A percentile compares a stretch with the other conserved stretches of the same genome.
Conservation (phyloP, 495 filamentous ascomycete genomes). For the Aspergillus nanangensis region DNA sequence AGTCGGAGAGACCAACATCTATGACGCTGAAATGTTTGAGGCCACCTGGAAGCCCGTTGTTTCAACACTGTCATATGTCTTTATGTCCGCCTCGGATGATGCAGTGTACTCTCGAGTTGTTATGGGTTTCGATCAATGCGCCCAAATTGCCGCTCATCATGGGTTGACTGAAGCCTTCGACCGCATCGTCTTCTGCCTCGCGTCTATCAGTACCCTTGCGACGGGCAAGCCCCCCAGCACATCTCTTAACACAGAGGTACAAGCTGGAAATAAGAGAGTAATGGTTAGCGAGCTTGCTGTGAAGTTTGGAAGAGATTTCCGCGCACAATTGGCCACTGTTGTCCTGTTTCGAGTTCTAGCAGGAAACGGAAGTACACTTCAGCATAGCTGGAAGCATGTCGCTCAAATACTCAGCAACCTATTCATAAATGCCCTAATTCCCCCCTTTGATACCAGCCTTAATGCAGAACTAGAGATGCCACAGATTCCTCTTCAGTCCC, state of each 20-base stretch:
- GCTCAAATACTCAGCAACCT: conserved; percentile 91
- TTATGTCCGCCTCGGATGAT: conserved; percentile 98
- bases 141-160: conserved; percentile 86
- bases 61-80: conserved; percentile 93
- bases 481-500: conserved; percentile 81
- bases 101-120: conserved; percentile 92
- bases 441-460: conserved; percentile 72
- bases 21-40: conserved; percentile 95
- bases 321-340: conserved; percentile 88
- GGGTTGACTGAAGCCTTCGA: conserved; percentile 81
- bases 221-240: conserved; percentile 74
- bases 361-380: conserved; percentile 73
- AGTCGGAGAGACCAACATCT: conserved; percentile 88
- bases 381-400: conserved; percentile 78
- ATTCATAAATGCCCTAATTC: conserved; percentile 92
- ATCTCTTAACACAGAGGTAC: conserved; percentile 89
- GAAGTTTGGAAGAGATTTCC: conserved; percentile 90
- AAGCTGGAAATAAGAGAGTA: conserved; percentile 84
- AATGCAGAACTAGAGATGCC: conserved; percentile 68
- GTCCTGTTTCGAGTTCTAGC: conserved; percentile 87
- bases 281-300: conserved; percentile 99
- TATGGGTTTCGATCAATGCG: conserved; percentile 92
- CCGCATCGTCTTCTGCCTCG: conserved; percentile 82
- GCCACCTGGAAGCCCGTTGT: conserved; percentile 94
- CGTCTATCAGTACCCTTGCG: conserved; percentile 83